phyloP scores from a whole-genome alignment of 2,329 filamentous ascomycete genomes.

The Diaporthe australafricana region DNA sequence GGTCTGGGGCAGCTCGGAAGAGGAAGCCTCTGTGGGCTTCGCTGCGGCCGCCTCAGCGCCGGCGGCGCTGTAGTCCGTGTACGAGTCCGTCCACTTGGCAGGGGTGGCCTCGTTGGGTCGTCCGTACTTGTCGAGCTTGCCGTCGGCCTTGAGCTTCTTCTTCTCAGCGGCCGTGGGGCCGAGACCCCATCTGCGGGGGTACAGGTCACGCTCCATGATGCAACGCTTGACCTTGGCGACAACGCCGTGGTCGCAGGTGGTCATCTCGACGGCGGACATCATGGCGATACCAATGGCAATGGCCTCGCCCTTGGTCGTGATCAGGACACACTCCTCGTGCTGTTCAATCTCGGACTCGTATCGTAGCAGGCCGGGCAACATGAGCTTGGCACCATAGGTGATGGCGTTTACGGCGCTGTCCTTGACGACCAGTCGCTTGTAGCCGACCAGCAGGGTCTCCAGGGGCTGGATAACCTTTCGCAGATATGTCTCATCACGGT shows the following conservation, averaged over 20 bases:
- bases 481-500: constrained; percentile 91
- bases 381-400: constrained; percentile 98
- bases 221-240: constrained; percentile 99
- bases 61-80: constrained; percentile 85
- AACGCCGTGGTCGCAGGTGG: constrained; percentile 95
- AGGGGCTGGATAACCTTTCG: constrained; percentile 91
- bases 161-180: constrained; percentile 94
- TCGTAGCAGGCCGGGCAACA: constrained; percentile 94
- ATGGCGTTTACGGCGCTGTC: constrained; percentile 96
- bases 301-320: constrained; percentile 99
- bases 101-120: constrained; percentile 93
- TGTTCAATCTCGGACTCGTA: constrained; percentile 93
- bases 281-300: constrained; percentile 96
- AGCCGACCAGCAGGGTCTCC: constrained; percentile 89
- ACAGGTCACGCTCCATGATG: constrained; percentile 99
- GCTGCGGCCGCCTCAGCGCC: constrained; percentile 53
- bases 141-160: constrained; percentile 99
- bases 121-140: constrained; percentile 98
- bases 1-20: constrained; percentile 54
- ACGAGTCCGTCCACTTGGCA: constrained; percentile 90
- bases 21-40: constrained; percentile 54
- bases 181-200: constrained; percentile 96
- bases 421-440: constrained; percentile 98
- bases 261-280: constrained; percentile 98
- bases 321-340: constrained; percentile 95